phyloP scores from a whole-genome alignment of 441 rosid genomes.

The Euphorbia celastroides region DNA sequence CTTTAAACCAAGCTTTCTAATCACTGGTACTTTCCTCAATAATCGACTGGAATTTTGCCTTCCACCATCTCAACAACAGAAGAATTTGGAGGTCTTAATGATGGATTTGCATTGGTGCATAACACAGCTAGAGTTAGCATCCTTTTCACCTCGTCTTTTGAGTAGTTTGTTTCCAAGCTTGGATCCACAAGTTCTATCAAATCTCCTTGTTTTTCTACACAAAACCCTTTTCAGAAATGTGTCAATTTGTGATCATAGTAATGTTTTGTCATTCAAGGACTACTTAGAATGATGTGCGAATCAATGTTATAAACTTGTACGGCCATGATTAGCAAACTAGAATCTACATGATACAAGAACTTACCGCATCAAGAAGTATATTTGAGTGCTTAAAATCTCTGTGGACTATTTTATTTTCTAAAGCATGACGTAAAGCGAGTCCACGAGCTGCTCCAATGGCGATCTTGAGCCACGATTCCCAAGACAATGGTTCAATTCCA shows the following conservation, averaged over 20 bases:
- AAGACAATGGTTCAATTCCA: conserved; percentile 49
- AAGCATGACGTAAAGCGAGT: conserved; percentile 61
- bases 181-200: no score
- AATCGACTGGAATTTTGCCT: conserved; percentile 42
- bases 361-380: conserved; percentile 78
- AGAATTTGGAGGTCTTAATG: conserved; percentile 63
- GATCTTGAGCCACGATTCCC: no score
- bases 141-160: conserved; percentile 42
- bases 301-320: no score
- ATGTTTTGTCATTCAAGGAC: no score
- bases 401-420: conserved; percentile 72
- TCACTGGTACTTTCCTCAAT: conserved; percentile 32
- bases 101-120: conserved; percentile 61
- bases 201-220: no score
- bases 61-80: conserved; percentile 66
- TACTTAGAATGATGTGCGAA: no score
- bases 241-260: no score
- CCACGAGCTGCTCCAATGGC: conserved; percentile 87
- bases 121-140: conserved; percentile 47
- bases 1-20: conserved; percentile 36
- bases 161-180: conserved; percentile 34
- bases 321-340: no score
- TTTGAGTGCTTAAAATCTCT: conserved; percentile 89
- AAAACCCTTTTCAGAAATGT: no score
- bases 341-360: conserved; percentile 12